Evolutionary conservation across 2,329 filamentous ascomycete species (phyloP), one percentile per base, ranked within the genome.

Genomic region (Phaeoacremonium minimum): DNA sequence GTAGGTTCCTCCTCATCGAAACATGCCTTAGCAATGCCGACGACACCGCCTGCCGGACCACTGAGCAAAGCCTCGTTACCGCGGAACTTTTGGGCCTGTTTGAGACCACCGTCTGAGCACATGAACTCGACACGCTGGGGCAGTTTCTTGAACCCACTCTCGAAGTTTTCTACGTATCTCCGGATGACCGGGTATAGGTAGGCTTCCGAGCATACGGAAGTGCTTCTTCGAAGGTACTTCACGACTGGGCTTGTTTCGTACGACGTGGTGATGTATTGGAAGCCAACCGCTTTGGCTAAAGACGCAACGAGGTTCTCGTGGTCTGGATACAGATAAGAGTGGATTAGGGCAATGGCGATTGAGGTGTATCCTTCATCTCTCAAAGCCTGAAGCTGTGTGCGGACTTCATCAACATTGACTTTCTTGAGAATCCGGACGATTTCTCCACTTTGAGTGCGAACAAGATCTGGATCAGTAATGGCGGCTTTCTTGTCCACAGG

Each of bases 141-240:
- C 68, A 16, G 82, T 52, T 2, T 71, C 69, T 74, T 65, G 46
- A 86, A 86, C 0, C 83, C 80, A 4, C 71, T 67, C 42, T 75
- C 69, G 48, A 87, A 85, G 7, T 76, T 74, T 30, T 75, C 67
- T 36, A 86, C 81, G 49, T 86, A 87, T 46, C 79, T 78, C 35
- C 75, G 71, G 46, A 86, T 85, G 2, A 80, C 76, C 0, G 83
- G 83, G 3, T 83, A 85, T 14, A 87, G 66, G 47, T 87, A 87
- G 5, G 83, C 83, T 53, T 86, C 83, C 6, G 82, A 82, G 49
- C 79, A 84, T 2, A 78, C 77, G 6, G 80, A 85, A 2, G 77
- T 85, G 15, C 78, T 77, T 47, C 83, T 61, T 8, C 79, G 76
- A 2, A 85, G 75, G 18, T 84, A 66, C 54, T 86, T 85, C 58